Percentiles rank a stretch among this genome's conserved stretches.
Evolutionary conservation across 2,329 filamentous ascomycete species (phyloP).

Genomic region (Aaosphaeria pasadenensis): DNA sequence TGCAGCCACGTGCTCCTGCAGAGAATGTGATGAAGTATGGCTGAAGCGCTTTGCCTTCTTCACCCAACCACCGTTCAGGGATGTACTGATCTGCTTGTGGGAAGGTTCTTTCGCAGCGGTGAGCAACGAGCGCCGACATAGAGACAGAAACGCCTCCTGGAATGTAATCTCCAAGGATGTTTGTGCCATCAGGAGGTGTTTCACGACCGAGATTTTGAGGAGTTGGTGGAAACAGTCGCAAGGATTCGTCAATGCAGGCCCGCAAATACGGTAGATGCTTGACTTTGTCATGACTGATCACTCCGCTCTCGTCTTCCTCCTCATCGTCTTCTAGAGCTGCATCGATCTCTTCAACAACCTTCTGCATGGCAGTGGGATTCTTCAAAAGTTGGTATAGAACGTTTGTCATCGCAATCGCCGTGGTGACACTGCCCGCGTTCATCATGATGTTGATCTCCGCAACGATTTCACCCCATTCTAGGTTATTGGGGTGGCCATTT

Average conservation of each 20-base stretch:
- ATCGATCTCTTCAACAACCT: constrained; percentile 25
- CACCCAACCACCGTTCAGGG: constrained; percentile 37
- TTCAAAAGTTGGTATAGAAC: constrained; percentile 53
- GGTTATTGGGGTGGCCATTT: constrained; percentile 42
- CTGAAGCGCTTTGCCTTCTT: constrained; percentile 26
- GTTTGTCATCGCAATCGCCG: constrained; percentile 53
- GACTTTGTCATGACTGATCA: constrained; percentile 25
- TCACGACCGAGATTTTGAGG: constrained; percentile 38
- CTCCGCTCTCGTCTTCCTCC: constrained; percentile 20
- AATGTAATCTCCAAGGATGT: constrained; percentile 25
- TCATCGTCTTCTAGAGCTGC: constrained; percentile 23
- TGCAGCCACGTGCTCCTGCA: constrained; percentile 25
- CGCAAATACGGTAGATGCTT: constrained; percentile 33
- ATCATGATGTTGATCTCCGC: constrained; percentile 55
- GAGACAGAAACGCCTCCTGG: constrained; percentile 22
- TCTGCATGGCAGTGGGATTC: constrained; percentile 38
- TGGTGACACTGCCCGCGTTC: constrained; percentile 51
- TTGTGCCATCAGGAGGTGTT: constrained; percentile 25
- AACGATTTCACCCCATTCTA: constrained; percentile 58
- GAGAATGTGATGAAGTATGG: constrained; percentile 30
- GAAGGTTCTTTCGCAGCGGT: constrained; percentile 23
- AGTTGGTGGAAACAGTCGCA: constrained; percentile 47
- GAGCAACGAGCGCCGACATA: constrained; percentile 50
- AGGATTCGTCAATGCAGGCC: constrained; percentile 44
- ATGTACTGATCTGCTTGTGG: constrained; percentile 28